A percentile compares a stretch with the other conserved stretches of the same genome.
These are phyloP conservation scores for Triticum dicoccoides DNA, from an alignment of 176 grass and related monocot species.

Conservation along the genomic window DNA sequence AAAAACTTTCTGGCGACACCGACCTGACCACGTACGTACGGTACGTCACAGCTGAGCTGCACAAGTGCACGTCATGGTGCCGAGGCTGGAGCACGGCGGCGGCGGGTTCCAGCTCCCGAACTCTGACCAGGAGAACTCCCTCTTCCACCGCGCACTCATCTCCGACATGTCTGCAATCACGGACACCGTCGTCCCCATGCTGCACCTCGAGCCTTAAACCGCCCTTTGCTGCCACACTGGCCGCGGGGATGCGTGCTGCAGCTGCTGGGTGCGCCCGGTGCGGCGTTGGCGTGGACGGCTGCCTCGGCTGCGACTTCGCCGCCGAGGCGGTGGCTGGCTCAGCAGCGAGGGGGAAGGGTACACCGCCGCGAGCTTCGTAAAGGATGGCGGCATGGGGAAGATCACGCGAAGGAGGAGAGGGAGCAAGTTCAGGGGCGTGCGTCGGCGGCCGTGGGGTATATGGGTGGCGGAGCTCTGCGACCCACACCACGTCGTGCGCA, in stretches of 20 bases:
- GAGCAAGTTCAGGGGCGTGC: slow-evolving; percentile 64
- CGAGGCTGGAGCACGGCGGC: slow-evolving; percentile 30
- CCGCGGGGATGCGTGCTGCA: no score
- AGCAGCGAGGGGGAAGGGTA: slow-evolving; percentile 25
- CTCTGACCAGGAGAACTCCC: slow-evolving; percentile 62
- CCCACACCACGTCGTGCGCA: slow-evolving; percentile 56
- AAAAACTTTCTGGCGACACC: background rate
- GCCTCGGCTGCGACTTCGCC: no score
- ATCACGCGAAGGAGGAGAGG: slow-evolving; percentile 3
- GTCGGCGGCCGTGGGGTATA: slow-evolving; percentile 74
- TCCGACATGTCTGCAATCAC: slow-evolving; percentile 49
- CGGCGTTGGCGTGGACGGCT: slow-evolving; percentile 4
- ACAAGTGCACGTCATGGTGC: slow-evolving; percentile 36
- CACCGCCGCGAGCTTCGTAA: background rate
- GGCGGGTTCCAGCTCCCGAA: slow-evolving; percentile 53
- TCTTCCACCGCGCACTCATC: slow-evolving; percentile 69
- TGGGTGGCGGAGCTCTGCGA: slow-evolving; percentile 85
- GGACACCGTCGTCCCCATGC: slow-evolving; percentile 4
- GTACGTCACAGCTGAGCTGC: no score
- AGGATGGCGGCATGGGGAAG: slow-evolving; percentile 27
- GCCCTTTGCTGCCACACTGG: background rate
- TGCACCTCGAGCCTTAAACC: background rate
- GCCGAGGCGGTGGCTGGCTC: background rate
- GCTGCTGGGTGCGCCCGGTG: slow-evolving; percentile 26
- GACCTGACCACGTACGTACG: no score